Evolutionary conservation across 495 filamentous ascomycete genomes (phyloP).

Genomic region (Margaritispora aquatica): DNA sequence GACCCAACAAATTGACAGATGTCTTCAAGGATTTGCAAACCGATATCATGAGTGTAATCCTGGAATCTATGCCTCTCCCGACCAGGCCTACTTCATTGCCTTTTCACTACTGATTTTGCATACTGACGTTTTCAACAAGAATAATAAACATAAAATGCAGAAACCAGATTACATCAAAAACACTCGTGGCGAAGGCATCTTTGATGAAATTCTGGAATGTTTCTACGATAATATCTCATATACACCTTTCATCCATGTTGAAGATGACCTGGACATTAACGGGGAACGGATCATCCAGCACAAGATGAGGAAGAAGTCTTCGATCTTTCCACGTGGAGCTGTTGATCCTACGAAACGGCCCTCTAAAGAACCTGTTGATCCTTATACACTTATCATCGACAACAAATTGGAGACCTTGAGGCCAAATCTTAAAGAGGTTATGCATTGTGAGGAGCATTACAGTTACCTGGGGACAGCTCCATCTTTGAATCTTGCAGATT

Average conservation of each 20-base stretch:
- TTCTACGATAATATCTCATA: constrained; percentile 99
- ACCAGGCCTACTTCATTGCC: constrained; percentile 95
- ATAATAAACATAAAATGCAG: constrained; percentile 99
- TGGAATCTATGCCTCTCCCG: constrained; percentile 84
- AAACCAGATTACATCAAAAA: constrained; percentile 94
- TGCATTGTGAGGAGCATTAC: constrained; percentile 89
- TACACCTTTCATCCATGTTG: constrained; percentile 93
- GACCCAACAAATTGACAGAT: constrained; percentile 95
- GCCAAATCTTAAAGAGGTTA: constrained; percentile 82
- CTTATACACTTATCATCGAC: constrained; percentile 90
- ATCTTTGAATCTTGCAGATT: constrained; percentile 63
- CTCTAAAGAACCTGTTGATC: constrained; percentile 82
- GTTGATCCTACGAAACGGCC: constrained; percentile 60
- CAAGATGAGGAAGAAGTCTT: constrained; percentile 54
- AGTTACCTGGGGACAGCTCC: constrained; percentile 72
- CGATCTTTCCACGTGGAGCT: constrained; percentile 62
- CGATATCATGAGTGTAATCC: constrained; percentile 98
- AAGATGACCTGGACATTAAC: constrained; percentile 81
- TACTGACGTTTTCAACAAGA: constrained; percentile 98
- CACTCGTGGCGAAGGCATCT: constrained; percentile 79
- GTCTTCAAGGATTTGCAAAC: constrained; percentile 89
- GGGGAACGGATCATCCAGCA: constrained; percentile 67
- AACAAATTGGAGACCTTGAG: constrained; percentile 73
- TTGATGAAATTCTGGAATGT: constrained; percentile 87
- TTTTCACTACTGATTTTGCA: constrained; percentile 96